phyloP scores from a whole-genome alignment of 768 basidiomycete genomes.

The Lentinula aciculospora region DNA sequence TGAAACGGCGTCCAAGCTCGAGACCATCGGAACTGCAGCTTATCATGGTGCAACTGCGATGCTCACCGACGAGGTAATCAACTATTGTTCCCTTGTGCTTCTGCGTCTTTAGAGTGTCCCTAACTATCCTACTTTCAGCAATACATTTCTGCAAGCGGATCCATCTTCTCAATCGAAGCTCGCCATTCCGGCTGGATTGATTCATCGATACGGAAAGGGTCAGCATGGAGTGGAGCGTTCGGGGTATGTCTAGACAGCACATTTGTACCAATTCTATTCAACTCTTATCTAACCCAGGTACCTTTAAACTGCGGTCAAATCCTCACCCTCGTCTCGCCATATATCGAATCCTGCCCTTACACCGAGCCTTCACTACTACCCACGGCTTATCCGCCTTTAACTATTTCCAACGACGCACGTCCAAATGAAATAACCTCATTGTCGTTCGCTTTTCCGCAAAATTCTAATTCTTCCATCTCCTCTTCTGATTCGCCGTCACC shows the following conservation, averaged over 20 bases:
- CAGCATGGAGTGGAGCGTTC: constrained; percentile 55
- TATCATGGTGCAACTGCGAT: constrained; percentile 41
- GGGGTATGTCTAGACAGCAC: constrained; percentile 34
- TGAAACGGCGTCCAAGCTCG: constrained; percentile 43
- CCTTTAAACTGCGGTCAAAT: constrained; percentile 35
- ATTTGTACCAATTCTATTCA: constrained; percentile 4
- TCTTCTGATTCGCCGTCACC: constrained; percentile 14
- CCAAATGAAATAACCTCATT: constrained; percentile 31
- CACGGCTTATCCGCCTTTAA: constrained; percentile 33
- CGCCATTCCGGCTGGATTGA: constrained; percentile 63
- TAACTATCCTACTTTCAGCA: constrained; percentile 11
- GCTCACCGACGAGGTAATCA: constrained; percentile 36
- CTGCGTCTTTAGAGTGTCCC: constrained; percentile 10
- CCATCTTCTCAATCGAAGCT: constrained; percentile 50
- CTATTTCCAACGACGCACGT: constrained; percentile 38
- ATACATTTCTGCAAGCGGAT: constrained; percentile 35
- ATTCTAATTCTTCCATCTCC: no score
- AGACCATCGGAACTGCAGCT: constrained; percentile 43
- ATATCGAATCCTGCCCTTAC: constrained; percentile 48
- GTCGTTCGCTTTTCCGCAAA: constrained; percentile 20
- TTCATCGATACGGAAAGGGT: constrained; percentile 38
- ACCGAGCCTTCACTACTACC: not conserved
- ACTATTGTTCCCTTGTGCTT: constrained; percentile 18
- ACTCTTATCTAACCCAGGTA: constrained; percentile 20
- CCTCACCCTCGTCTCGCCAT: constrained; percentile 32